Percentiles rank a stretch among this genome's conserved stretches.
Conservation (phyloP, 2,329 filamentous ascomycete genomes). For the Penicillium sp. region DNA sequence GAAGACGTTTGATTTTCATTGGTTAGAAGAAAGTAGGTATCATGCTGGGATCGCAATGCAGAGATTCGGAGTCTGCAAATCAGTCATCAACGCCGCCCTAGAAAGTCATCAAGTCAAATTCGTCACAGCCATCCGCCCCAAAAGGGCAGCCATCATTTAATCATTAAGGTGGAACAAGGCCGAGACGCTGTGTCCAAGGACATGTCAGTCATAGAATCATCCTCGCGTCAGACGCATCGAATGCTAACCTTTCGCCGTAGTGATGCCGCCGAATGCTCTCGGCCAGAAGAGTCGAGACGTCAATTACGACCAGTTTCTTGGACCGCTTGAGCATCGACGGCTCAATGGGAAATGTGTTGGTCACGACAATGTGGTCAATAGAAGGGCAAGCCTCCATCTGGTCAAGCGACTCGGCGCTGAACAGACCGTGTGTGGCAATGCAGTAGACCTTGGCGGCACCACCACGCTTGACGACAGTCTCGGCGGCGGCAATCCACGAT, state of each 20-base stretch:
- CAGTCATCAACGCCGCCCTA: slow-evolving; percentile 24
- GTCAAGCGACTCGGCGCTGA: slow-evolving; percentile 84
- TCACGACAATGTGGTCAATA: slow-evolving; percentile 92
- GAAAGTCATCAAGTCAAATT: slow-evolving; percentile 13
- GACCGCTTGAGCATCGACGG: slow-evolving; percentile 69
- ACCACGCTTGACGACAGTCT: slow-evolving; percentile 93
- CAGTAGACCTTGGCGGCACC: slow-evolving; percentile 92
- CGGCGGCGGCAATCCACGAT: slow-evolving; percentile 95
- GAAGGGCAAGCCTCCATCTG: slow-evolving; percentile 91
- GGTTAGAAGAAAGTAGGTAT: slow-evolving; percentile 24
- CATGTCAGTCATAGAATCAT: slow-evolving; percentile 19
- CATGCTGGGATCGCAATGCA: slow-evolving; percentile 21
- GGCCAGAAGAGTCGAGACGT: slow-evolving; percentile 81
- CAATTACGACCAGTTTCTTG: slow-evolving; percentile 84
- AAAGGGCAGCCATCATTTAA: slow-evolving; percentile 25
- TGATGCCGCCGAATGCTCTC: slow-evolving; percentile 96
- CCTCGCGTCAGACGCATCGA: slow-evolving; percentile 33
- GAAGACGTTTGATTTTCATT: slow-evolving; percentile 16
- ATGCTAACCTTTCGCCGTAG: slow-evolving; percentile 80
- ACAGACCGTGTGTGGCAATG: slow-evolving; percentile 95
- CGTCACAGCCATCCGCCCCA: slow-evolving; percentile 20
- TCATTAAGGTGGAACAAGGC: slow-evolving; percentile 66
- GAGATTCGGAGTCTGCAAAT: slow-evolving; percentile 21
- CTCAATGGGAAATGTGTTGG: slow-evolving; percentile 93
- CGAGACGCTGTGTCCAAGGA: slow-evolving; percentile 43